Conservation (phyloP, 139 green algal species). For the Raphidocelis subcapitata region DNA sequence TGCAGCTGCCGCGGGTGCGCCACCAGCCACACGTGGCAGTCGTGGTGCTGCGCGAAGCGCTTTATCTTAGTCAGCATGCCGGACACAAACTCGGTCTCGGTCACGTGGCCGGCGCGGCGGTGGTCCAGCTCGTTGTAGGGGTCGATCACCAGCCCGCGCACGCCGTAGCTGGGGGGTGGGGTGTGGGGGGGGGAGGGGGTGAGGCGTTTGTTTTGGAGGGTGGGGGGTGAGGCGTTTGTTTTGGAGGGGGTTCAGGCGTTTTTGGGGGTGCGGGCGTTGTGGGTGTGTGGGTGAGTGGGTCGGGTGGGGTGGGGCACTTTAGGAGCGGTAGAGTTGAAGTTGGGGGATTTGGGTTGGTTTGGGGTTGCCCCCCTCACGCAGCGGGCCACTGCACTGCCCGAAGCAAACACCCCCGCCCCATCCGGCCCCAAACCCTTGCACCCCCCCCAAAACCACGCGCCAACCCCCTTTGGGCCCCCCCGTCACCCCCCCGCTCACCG, state of each 20-base stretch:
- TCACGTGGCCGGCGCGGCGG: conserved; percentile 49
- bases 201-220: neutral
- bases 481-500: conserved; percentile 28
- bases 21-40: conserved; percentile 97
- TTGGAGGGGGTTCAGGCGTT: neutral
- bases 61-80: conserved; percentile 88
- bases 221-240: too few relatives aligned
- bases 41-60: conserved; percentile 76
- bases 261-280: neutral
- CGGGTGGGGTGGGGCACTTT: too few relatives aligned
- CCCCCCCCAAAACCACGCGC: neutral
- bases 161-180: conserved; percentile 67
- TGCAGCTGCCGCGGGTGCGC: conserved; percentile 86
- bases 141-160: conserved; percentile 95
- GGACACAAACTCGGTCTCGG: conserved; percentile 95
- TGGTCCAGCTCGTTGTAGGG: conserved; percentile 99
- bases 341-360: too few relatives aligned
- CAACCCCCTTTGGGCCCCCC: neutral
- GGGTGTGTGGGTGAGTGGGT: too few relatives aligned
- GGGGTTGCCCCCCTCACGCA: too few relatives aligned
- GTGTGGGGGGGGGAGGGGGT: neutral
- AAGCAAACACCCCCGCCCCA: too few relatives aligned
- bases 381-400: too few relatives aligned
- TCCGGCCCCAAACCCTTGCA: too few relatives aligned
- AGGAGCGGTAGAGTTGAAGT: too few relatives aligned